A percentile compares a stretch with the other conserved stretches of the same genome.
Evolutionary conservation across 1,139 yeast species (phyloP).

Genomic region (Lodderomyces pseudojiufengensis): DNA sequence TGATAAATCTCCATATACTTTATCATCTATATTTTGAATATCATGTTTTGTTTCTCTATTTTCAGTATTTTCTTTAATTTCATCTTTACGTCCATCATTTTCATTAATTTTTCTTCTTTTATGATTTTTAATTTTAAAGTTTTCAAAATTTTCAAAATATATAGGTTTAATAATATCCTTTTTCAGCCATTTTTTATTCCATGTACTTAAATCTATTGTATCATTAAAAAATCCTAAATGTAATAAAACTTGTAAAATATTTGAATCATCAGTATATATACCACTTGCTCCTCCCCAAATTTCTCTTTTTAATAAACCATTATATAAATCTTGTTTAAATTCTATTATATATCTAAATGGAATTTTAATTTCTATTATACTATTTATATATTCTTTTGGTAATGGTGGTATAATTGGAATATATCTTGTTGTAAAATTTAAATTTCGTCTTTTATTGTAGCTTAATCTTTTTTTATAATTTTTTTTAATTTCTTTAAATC

Average conservation of each 20-base stretch:
- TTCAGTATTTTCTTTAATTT: not conserved
- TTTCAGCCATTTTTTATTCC: slow-evolving; percentile 30
- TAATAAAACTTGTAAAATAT: slow-evolving; percentile 66
- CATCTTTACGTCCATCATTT: slow-evolving; percentile 6
- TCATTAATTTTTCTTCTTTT: slow-evolving; percentile 1
- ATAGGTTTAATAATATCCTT: slow-evolving; percentile 27
- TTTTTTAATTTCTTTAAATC: slow-evolving; percentile 29
- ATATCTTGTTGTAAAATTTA: slow-evolving; percentile 21
- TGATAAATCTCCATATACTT: slow-evolving; percentile 51
- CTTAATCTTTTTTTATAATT: slow-evolving; percentile 19
- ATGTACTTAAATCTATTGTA: slow-evolving; percentile 27
- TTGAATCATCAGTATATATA: slow-evolving; percentile 90
- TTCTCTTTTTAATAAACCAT: slow-evolving; percentile 58
- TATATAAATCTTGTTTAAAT: slow-evolving; percentile 24
- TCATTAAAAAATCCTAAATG: slow-evolving; percentile 64
- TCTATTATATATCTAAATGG: slow-evolving; percentile 41
- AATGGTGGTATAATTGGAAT: slow-evolving; percentile 47
- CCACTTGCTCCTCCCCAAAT: slow-evolving; percentile 85
- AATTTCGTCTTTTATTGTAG: slow-evolving; percentile 10
- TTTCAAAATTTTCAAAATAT: slow-evolving; percentile 3
- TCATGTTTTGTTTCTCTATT: slow-evolving; percentile 1
- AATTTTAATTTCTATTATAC: slow-evolving; percentile 60
- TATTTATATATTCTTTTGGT: slow-evolving; percentile 52
- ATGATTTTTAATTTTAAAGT: too few relatives aligned
- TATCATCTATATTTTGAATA: slow-evolving; percentile 18